Evolutionary conservation across 2,329 filamentous ascomycete genomes (phyloP).

Genomic region (Cordyceps tenuipes): DNA sequence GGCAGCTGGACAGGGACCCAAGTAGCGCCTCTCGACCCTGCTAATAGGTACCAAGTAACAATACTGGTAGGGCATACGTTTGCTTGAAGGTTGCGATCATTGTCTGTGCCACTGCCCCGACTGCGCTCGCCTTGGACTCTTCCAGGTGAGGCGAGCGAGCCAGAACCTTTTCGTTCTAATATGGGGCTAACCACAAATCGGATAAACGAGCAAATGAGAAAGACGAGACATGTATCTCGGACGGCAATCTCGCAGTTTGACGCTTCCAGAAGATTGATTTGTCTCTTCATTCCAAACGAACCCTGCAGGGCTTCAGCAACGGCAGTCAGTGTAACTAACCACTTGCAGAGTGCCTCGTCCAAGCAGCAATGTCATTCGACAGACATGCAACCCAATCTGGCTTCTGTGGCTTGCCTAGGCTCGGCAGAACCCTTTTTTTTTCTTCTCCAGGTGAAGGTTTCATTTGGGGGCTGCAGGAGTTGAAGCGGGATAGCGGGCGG

Average conservation of each 20-base stretch:
- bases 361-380: not conserved
- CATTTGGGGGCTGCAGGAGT: not conserved
- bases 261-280: not conserved
- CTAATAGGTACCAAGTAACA: too few relatives aligned
- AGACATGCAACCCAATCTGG: not conserved
- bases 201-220: not conserved
- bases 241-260: not conserved
- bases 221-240: not conserved
- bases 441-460: not conserved
- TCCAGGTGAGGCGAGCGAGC: not conserved
- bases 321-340: too few relatives aligned
- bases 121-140: not conserved
- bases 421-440: not conserved
- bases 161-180: not conserved
- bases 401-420: not conserved
- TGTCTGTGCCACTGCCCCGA: not conserved
- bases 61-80: too few relatives aligned
- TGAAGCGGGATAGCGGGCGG: not conserved
- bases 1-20: too few relatives aligned
- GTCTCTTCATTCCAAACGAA: not conserved
- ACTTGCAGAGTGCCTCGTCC: not conserved
- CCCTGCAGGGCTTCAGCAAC: conserved; percentile 9
- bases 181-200: not conserved
- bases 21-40: not conserved
- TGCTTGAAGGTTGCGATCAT: not conserved